Percentiles rank a stretch among this genome's conserved stretches.
Evolutionary conservation across 257 asterid species (phyloP).

Genomic region (Echites panduratus): DNA sequence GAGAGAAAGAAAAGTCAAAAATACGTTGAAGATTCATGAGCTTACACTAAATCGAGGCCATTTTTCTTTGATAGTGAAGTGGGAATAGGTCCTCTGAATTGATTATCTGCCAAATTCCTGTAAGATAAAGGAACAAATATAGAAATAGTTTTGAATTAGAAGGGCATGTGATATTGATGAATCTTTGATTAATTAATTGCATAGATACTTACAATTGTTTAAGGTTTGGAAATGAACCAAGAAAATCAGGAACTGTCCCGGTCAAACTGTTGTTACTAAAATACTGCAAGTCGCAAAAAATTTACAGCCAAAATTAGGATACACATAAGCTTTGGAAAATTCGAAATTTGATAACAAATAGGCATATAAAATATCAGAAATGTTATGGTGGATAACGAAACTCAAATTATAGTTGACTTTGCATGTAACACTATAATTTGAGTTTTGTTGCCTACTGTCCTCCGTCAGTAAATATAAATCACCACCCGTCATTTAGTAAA

Average conservation of each 20-base stretch:
- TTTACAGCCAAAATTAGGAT: background rate
- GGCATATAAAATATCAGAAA: too few species aligned
- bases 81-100: constrained; percentile 51
- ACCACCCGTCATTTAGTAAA: too few species aligned
- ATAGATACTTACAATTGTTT: constrained; percentile 35
- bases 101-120: constrained; percentile 55
- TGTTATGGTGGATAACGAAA: too few species aligned
- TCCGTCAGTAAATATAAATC: too few species aligned
- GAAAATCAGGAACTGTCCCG: constrained; percentile 59
- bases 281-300: constrained; percentile 30
- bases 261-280: constrained; percentile 40
- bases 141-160: background rate
- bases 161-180: too few species aligned
- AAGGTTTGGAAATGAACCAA: constrained; percentile 44
- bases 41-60: constrained; percentile 41
- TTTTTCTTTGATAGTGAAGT: constrained; percentile 38
- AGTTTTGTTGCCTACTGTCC: too few species aligned
- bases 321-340: background rate
- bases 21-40: background rate
- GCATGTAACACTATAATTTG: too few species aligned
- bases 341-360: too few species aligned
- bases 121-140: background rate
- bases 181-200: too few species aligned
- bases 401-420: too few species aligned
- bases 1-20: too few species aligned